Percentiles rank a stretch among this genome's conserved stretches.
phyloP scores from a whole-genome alignment of 1,139 yeast species.

The Scheffersomyces quercinus region DNA sequence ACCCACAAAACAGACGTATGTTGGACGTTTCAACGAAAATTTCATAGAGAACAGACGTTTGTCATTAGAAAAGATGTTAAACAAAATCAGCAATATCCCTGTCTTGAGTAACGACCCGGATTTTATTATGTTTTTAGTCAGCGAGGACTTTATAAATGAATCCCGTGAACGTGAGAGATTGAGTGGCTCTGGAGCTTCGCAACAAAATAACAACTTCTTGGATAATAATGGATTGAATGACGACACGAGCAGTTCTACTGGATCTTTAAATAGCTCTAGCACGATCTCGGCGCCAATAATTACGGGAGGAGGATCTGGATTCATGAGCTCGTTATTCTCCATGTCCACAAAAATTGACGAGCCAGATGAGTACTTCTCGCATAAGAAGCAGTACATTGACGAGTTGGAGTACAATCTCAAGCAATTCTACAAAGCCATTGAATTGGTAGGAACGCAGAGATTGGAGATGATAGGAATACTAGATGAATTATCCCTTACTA shows the following conservation, averaged over 20 bases:
- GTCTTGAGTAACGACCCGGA: slow-evolving; percentile 69
- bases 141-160: slow-evolving; percentile 67
- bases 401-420: slow-evolving; percentile 72
- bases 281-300: slow-evolving; percentile 28
- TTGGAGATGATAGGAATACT: slow-evolving; percentile 58
- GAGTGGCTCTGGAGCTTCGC: slow-evolving; percentile 54
- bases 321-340: slow-evolving; percentile 64
- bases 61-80: slow-evolving; percentile 87
- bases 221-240: slow-evolving; percentile 31
- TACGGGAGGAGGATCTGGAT: slow-evolving; percentile 44
- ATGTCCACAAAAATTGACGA: slow-evolving; percentile 66
- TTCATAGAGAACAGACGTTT: slow-evolving; percentile 84
- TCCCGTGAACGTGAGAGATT: slow-evolving; percentile 62
- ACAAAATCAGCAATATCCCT: slow-evolving; percentile 59
- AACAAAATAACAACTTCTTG: slow-evolving; percentile 42
- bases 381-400: slow-evolving; percentile 69
- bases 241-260: slow-evolving; percentile 20
- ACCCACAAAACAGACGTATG: slow-evolving; percentile 86
- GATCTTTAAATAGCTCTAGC: slow-evolving; percentile 14
- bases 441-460: slow-evolving; percentile 72
- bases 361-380: slow-evolving; percentile 74
- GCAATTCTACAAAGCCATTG: slow-evolving; percentile 70
- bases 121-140: slow-evolving; percentile 73
- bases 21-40: slow-evolving; percentile 84
- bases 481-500: slow-evolving; percentile 53